Percentiles rank a stretch among this genome's conserved stretches.
Evolutionary conservation across 148 eudicot genomes (phyloP).

Genomic region (Pouteria glomerata): DNA sequence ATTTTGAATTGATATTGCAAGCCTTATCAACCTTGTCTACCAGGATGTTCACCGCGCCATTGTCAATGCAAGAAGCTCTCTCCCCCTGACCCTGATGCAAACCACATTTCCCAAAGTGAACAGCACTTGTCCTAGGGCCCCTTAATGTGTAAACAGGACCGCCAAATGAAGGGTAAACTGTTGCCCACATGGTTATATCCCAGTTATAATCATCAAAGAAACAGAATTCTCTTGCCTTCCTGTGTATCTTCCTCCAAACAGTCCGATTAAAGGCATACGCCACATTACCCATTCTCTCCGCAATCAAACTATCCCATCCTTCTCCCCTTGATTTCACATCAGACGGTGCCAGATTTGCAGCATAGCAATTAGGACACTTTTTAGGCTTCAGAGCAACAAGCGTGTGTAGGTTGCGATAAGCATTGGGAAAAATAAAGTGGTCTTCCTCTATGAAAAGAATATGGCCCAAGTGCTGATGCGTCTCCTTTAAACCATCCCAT

Average conservation of each 20-base stretch:
- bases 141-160: constrained; percentile 72
- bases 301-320: constrained; percentile 51
- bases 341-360: constrained; percentile 76
- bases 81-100: constrained; percentile 90
- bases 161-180: constrained; percentile 89
- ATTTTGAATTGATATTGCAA: constrained; percentile 47
- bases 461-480: constrained; percentile 53
- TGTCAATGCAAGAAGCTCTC: constrained; percentile 52
- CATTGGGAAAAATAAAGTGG: constrained; percentile 85
- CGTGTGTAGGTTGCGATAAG: constrained; percentile 65
- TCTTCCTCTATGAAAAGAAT: constrained; percentile 93
- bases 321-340: constrained; percentile 82
- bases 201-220: constrained; percentile 89
- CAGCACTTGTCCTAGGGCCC: constrained; percentile 83
- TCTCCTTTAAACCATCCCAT: constrained; percentile 87
- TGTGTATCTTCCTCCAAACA: constrained; percentile 77
- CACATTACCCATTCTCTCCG: constrained; percentile 89
- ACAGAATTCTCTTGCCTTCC: constrained; percentile 66
- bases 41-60: constrained; percentile 51
- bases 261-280: constrained; percentile 85
- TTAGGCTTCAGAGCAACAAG: constrained; percentile 56
- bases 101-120: constrained; percentile 93
- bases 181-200: constrained; percentile 99
- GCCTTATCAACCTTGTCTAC: constrained; percentile 54
- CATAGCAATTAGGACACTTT: constrained; percentile 76